Evolutionary conservation across 139 green algal species (phyloP).

Genomic region (Pedinophyceae sp.): DNA sequence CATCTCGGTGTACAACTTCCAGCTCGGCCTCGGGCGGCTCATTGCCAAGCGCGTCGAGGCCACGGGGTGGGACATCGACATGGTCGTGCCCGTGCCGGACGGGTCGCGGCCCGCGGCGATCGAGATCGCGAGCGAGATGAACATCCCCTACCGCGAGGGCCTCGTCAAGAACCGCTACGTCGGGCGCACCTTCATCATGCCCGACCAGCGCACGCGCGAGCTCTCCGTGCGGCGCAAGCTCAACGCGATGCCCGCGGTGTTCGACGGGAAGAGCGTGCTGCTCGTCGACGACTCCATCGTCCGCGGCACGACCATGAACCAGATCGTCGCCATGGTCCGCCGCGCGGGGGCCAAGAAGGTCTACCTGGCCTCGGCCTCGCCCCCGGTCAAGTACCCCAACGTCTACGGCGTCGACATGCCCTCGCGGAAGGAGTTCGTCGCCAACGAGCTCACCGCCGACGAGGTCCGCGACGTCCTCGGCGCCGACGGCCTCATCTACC

Average conservation of each 20-base stretch:
- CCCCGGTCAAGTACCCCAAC: constrained; percentile 86
- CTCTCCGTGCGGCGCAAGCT: constrained; percentile 88
- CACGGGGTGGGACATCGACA: constrained; percentile 74
- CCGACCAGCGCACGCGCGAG: constrained; percentile 77
- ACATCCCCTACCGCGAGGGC: constrained; percentile 76
- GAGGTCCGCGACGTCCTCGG: constrained; percentile 52
- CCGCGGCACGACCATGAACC: constrained; percentile 81
- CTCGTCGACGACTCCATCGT: constrained; percentile 99
- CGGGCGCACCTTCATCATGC: constrained; percentile 99
- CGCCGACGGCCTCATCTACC: constrained; percentile 87
- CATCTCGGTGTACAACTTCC: constrained; percentile 95
- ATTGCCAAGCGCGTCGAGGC: constrained; percentile 60
- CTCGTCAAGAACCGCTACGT: constrained; percentile 67
- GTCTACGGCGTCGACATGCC: constrained; percentile 99
- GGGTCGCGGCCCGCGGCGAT: constrained; percentile 77
- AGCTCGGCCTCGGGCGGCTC: constrained; percentile 64
- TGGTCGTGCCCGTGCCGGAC: constrained; percentile 85
- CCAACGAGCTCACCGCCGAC: constrained; percentile 56
- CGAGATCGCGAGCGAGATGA: constrained; percentile 59
- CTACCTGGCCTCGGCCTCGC: constrained; percentile 85
- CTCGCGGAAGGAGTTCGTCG: constrained; percentile 80
- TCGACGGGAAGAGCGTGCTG: constrained; percentile 80
- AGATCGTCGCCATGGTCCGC: constrained; percentile 90
- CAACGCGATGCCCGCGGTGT: constrained; percentile 88
- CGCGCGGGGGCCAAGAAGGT: constrained; percentile 77